Evolutionary conservation across 163 green algal genomes (phyloP), one percentile per base, ranked within the genome.

Genomic region (Scenedesmus sp.): DNA sequence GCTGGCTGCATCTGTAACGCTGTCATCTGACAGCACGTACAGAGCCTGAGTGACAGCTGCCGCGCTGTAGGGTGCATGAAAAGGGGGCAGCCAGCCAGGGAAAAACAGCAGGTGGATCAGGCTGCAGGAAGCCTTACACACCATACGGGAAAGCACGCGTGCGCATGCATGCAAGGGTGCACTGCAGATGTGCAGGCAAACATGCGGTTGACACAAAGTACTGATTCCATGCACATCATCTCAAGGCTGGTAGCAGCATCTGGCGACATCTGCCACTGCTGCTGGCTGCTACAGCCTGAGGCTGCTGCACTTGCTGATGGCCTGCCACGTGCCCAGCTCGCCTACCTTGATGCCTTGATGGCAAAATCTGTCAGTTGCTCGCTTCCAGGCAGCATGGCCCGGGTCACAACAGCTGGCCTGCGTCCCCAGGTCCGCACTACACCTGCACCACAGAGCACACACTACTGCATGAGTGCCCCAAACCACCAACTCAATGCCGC

Each of bases 11-110:
- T 73, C 76, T 34, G 81, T 57, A 6, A 66, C 83, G 54, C 5
- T 62, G 23, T 88, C 90, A 66, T 91, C 90, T 59, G 90, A 83
- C 18, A 93, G 59, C 23, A 60, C 55, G 62, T 84, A 88, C 52
- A 91, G 55, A 20, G 55, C 59, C 76, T 88, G 74, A 3, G 90
- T 56, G 54, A 62, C 62, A 60, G 56, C 52, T 8, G 84, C 83
- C 55, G 87, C 7, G 73, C 66, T 90, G 88, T 10, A 59, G 62
- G 20, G 60, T 55, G 64, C 56, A 64, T 46, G 26, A 20, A 16
- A 18, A 74, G n/a, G 18, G 57, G 46, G 34, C 76, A 84, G 46
- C 12, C 1, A 6, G 46, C 26, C 76, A 60, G 76, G 76, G 10
- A 6, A 56, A 7, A 5, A 84, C 10, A 18, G 23, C 56, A 76